Evolutionary conservation across 1,284 basidiomycete species (phyloP), one percentile per base, ranked within the genome.

Genomic region (Ustilago sp.): DNA sequence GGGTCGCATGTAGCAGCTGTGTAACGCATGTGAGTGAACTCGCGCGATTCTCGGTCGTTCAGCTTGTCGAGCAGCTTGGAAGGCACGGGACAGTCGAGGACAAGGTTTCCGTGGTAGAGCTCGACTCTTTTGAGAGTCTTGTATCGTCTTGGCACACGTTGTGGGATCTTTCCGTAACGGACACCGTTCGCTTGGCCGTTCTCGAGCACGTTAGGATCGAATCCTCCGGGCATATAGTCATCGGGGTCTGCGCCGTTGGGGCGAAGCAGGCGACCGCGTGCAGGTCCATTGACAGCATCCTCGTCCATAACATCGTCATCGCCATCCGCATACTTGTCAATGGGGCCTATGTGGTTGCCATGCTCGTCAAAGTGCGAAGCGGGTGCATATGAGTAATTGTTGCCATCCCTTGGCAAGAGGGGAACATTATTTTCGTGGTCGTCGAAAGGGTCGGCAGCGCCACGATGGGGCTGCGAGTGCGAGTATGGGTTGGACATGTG

Each of bases 31-130:
- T 90, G 90, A 82, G 89, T 91, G 87, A 94, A 95, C 88, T 98
- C 96, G 35, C 90, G 89, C 55, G 92, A 91, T 48, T 93, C 92
- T 70, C 91, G 90, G 67, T 93, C 89, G 3, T 94, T 94, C 35
- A 98, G 88, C 62, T 96, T 82, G 54, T 72, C 63, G 41, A 68
- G 70, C 36, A 85, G 74, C 60, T 81, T 83, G 55, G 79, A 73
- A 0, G 83, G 82, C 1, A 83, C 79, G 35, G 83, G 83, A 56
- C 82, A 85, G 71, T 85, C 83, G 15, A 85, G 80, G 1, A 85
- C 82, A n/a, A 83, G 72, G 59, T 83, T 83, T 23, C 82, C 82
- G 55, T 84, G 81, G 68, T 80, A 83, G 11, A 84, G 78, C 68
- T 83, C 81, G 56, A 84, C 82, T 23, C 80, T 57, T 65, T 82